Base-by-base conservation (phyloP, 2,329 filamentous ascomycete genomes). In the Ophiostoma tasmaniense region DNA sequence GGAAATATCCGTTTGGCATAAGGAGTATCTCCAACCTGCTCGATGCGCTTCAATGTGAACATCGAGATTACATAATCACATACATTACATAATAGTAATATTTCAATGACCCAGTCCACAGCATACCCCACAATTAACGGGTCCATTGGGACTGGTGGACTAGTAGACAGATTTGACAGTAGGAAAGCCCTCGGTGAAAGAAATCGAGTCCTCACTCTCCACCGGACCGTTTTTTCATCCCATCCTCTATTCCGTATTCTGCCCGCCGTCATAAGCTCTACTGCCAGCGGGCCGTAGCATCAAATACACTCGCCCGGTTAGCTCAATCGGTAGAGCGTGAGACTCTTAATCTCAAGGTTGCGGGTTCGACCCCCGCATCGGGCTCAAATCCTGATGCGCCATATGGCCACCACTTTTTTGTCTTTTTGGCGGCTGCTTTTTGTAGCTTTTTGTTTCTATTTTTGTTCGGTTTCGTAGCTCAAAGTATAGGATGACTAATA, bases 291-390 rank as follows among this genome's bases (percentile, higher is more conserved):
- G n/a, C 50, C 50, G 50, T 11, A 22, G 4, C 50, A 55, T 13
- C 50, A 25, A 55, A 13, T 10, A 55, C 50, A 25, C 50, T 55
- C 71, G 82, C 82, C 82, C 80, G 82, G 83, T 81, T 87, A 87
- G 85, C 85, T 87, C 85, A 87, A 87, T 87, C 84, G 84, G 84
- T 88, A 89, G 87, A 89, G 86, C 86, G 86, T 88, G 83, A 87
- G 86, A 88, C 87, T 89, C 87, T 85, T 85, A 85, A 83, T 75
- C 74, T 73, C 73, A 75, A 75, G 74, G 74, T 74, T 75, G 73
- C 73, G 74, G 74, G 74, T 75, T 74, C 73, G 81, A 82, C 79
- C 80, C 81, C 81, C 80, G 79, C 80, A 78, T 80, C 75, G 77
- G 78, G 79, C 79, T 80, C 77, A 79, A 79, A 76, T 79, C 78